Evolutionary conservation across 768 basidiomycete species (phyloP).

Genomic region (Serendipita sp.): DNA sequence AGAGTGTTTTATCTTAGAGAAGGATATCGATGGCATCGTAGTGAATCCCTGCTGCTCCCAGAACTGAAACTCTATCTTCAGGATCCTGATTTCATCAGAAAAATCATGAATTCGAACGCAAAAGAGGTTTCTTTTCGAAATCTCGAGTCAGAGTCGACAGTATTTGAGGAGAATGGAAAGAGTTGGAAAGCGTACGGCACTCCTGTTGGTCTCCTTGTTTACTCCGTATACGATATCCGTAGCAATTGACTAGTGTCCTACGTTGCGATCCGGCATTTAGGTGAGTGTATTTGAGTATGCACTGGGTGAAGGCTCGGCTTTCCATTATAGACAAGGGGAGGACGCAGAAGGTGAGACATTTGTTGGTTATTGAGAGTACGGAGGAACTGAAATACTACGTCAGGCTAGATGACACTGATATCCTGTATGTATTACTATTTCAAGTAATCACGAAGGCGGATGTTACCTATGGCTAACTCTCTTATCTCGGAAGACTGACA

Average conservation of each 20-base stretch:
- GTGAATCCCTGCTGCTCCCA: too few relatives aligned
- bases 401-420: neutral
- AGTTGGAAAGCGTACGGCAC: constrained; percentile 10
- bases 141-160: constrained; percentile 8
- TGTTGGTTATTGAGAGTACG: too few relatives aligned
- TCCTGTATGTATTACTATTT: neutral
- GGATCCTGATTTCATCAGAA: constrained; percentile 4
- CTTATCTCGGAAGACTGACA: neutral
- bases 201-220: neutral
- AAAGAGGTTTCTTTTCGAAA: constrained; percentile 5
- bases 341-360: neutral
- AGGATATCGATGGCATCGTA: neutral
- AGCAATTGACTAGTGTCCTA: too few relatives aligned
- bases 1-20: neutral
- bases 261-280: too few relatives aligned
- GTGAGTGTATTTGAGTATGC: too few relatives aligned
- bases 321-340: neutral
- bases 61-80: neutral
- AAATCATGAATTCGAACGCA: neutral
- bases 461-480: neutral
- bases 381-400: neutral
- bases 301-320: neutral
- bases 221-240: too few relatives aligned
- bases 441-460: neutral
- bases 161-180: neutral